phyloP scores from a whole-genome alignment of 139 green algal species.

The Picochlorum costavermella region DNA sequence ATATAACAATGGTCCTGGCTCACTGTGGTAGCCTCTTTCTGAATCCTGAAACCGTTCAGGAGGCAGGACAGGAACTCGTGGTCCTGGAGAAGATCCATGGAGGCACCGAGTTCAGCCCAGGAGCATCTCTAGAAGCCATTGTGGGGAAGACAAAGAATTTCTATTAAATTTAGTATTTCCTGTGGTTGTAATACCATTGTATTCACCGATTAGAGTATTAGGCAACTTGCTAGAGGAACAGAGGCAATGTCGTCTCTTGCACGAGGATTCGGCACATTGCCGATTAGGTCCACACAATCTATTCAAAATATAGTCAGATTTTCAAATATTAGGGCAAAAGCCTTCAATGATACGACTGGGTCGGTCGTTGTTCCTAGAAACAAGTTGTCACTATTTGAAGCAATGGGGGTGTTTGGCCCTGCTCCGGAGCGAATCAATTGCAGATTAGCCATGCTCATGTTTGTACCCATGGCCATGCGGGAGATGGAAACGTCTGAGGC shows the following conservation, averaged over 20 bases:
- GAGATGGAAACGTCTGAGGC: conserved; percentile 48
- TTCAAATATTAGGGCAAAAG: too few relatives aligned
- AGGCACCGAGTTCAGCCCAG: conserved; percentile 39
- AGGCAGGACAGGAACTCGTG: conserved; percentile 52
- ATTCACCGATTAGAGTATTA: too few relatives aligned
- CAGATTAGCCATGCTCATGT: conserved; percentile 65
- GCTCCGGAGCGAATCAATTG: conserved; percentile 73
- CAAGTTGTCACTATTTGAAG: conserved; percentile 23
- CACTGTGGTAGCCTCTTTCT: conserved; percentile 69
- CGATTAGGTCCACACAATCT: too few relatives aligned
- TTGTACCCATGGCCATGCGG: conserved; percentile 37
- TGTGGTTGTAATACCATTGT: too few relatives aligned
- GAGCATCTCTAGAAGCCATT: conserved; percentile 40
- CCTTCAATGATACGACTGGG: too few relatives aligned
- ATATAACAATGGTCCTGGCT: conserved; percentile 63
- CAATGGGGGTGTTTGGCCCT: conserved; percentile 56
- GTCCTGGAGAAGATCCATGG: conserved; percentile 45
- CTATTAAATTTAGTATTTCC: too few relatives aligned
- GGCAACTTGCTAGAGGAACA: too few relatives aligned
- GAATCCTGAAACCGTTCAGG: conserved; percentile 38
- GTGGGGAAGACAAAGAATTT: conserved; percentile 11
- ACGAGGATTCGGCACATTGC: too few relatives aligned
- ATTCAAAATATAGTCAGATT: too few relatives aligned
- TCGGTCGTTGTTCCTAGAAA: too few relatives aligned
- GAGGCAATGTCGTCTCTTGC: too few relatives aligned